Base-by-base conservation (phyloP, 2,329 filamentous ascomycete species). In the Pseudocercospora macadamiae region DNA sequence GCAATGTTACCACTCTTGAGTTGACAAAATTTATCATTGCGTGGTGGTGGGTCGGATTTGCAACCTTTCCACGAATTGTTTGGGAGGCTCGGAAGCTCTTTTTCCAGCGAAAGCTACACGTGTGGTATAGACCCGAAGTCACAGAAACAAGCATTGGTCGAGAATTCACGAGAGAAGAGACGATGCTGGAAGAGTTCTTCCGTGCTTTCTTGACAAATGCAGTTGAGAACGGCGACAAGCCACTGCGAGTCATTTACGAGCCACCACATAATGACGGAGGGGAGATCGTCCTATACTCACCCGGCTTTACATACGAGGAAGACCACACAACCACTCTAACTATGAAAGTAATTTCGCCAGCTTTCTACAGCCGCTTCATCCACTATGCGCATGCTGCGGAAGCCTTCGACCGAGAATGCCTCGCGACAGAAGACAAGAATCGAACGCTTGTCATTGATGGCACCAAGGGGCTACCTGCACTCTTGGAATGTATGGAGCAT, bases 1-100 rank as follows among this genome's bases (percentile, higher is more conserved):
- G 66, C 0, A 66, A 67, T 0, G 76, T 88, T 70, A 75, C 71
- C 0, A n/a, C 71, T 12, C 54, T 64, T 18, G 58, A 73, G 28
- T 57, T 70, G 18, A 25, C 61, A 14, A 59, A 54, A 19, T 70
- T 74, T 57, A 67, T 75, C 34, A 49, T 59, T 3, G 54, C 54
- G 8, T 90, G 87, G 86, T 86, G 83, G 78, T 89, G 86, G 86
- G 82, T 89, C 8, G 86, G 85, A 1, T 79, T 90, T 25, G 75
- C 83, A 21, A 89, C 87, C 0, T 85, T 87, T 63, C 86, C 87
- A 1, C 80, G 87, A 23, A 89, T 89, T 47, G 70, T 86, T 18
- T 82, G 80, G 55, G 81, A 91, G 72, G 87, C 86, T 1, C 76
- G 70, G 2, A 75, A 72, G 12, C 76, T 90, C 4, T 86, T 84